Conservation (phyloP, 2,329 filamentous ascomycete species). For the Aspergillus novoparasiticus region DNA sequence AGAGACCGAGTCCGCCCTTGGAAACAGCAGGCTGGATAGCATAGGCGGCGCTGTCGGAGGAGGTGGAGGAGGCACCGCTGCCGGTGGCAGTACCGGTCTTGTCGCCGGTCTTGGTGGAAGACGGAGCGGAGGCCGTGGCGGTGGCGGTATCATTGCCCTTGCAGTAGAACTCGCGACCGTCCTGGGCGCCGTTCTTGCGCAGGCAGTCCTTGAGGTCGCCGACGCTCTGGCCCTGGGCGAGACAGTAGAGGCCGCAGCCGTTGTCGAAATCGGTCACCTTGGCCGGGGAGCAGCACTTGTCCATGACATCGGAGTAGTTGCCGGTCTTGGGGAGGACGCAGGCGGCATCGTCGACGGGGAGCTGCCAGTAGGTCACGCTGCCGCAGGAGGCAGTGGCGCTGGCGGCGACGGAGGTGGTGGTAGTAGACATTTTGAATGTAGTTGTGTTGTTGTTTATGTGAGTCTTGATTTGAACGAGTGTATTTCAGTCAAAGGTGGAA, state of each 20-base stretch:
- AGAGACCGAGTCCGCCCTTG: constrained; percentile 32
- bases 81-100: constrained; percentile 6
- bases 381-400: constrained; percentile 16
- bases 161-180: constrained; percentile 48
- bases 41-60: constrained; percentile 20
- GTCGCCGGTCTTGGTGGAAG: constrained; percentile 12
- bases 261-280: constrained; percentile 50
- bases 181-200: constrained; percentile 39
- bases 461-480: neutral
- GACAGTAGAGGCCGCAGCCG: constrained; percentile 56
- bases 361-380: constrained; percentile 41
- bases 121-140: constrained; percentile 20
- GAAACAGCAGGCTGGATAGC: constrained; percentile 25
- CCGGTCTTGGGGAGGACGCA: constrained; percentile 48
- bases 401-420: constrained; percentile 25
- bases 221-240: constrained; percentile 45
- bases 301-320: constrained; percentile 49
- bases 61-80: constrained; percentile 12
- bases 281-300: constrained; percentile 50
- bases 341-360: constrained; percentile 48
- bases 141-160: constrained; percentile 39
- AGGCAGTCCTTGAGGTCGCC: constrained; percentile 44
- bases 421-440: constrained; percentile 24
- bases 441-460: neutral
- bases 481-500: neutral